A percentile compares a stretch with the other conserved stretches of the same genome.
Conservation (phyloP, 257 asterid species). For the Solanum appendiculatum region DNA sequence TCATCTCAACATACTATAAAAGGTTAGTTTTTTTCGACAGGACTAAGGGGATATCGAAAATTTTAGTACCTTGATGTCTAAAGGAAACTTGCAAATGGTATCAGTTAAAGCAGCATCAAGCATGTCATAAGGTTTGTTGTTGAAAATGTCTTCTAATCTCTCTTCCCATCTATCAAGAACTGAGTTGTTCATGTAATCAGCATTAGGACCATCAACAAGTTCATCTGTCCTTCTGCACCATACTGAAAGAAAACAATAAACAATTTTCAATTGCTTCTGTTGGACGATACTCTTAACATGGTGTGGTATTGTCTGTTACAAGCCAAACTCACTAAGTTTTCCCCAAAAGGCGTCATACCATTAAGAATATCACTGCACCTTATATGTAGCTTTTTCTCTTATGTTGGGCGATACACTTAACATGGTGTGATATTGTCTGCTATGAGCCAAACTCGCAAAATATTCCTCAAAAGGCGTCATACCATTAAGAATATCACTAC, state of each 20-base stretch:
- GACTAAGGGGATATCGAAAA: not conserved
- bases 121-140: conserved; percentile 62
- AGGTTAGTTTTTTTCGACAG: not conserved
- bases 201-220: conserved; percentile 76
- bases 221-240: conserved; percentile 93
- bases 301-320: not conserved
- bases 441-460: not conserved
- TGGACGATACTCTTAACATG: not conserved
- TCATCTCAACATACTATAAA: too few relatives aligned
- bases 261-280: not conserved
- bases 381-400: too few relatives aligned
- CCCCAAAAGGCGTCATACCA: not conserved
- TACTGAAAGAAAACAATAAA: conserved; percentile 19
- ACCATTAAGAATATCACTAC: not conserved
- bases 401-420: not conserved
- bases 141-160: conserved; percentile 57
- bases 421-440: not conserved
- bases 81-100: conserved; percentile 54
- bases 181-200: conserved; percentile 30
- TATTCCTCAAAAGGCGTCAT: not conserved
- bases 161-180: conserved; percentile 80
- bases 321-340: not conserved
- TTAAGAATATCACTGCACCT: not conserved
- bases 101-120: conserved; percentile 79
- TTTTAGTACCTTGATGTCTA: conserved; percentile 53